Evolutionary conservation across 2,329 filamentous ascomycete genomes (phyloP).

Genomic region (Setomelanomma holmii): DNA sequence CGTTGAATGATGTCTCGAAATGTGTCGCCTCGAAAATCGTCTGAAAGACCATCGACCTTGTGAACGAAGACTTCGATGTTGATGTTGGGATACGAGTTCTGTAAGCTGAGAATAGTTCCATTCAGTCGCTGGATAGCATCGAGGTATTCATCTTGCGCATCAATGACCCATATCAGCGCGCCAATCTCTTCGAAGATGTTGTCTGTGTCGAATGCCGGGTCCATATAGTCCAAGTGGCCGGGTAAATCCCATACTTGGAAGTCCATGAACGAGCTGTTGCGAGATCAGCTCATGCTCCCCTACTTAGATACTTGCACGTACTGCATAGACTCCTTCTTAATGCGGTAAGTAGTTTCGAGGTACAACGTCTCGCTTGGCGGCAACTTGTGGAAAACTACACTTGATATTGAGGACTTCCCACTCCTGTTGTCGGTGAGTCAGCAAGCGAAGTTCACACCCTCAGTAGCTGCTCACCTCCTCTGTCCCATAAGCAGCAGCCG

Average conservation of each 20-base stretch:
- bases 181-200: constrained; percentile 94
- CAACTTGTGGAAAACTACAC: constrained; percentile 98
- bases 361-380: constrained; percentile 95
- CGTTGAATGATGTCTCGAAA: constrained; percentile 96
- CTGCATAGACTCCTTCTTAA: constrained; percentile 96
- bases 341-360: constrained; percentile 90
- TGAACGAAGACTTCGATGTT: constrained; percentile 99
- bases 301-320: constrained; percentile 56
- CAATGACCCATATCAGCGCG: constrained; percentile 97
- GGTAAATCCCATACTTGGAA: constrained; percentile 99
- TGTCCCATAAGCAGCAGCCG: constrained; percentile 93
- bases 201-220: constrained; percentile 87
- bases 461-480: constrained; percentile 69
- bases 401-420: constrained; percentile 97
- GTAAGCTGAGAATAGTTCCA: constrained; percentile 85
- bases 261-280: constrained; percentile 90
- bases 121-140: constrained; percentile 89
- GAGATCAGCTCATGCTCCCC: constrained; percentile 5
- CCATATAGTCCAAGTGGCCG: constrained; percentile 91
- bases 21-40: constrained; percentile 95
- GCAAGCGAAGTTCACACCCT: not conserved
- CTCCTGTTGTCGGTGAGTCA: constrained; percentile 66
- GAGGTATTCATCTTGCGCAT: constrained; percentile 97
- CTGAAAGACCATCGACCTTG: constrained; percentile 96
- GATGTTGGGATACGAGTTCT: constrained; percentile 88